A percentile compares a stretch with the other conserved stretches of the same genome.
Conservation (phyloP, 768 basidiomycete genomes). For the Thelephora aurantiotincta region DNA sequence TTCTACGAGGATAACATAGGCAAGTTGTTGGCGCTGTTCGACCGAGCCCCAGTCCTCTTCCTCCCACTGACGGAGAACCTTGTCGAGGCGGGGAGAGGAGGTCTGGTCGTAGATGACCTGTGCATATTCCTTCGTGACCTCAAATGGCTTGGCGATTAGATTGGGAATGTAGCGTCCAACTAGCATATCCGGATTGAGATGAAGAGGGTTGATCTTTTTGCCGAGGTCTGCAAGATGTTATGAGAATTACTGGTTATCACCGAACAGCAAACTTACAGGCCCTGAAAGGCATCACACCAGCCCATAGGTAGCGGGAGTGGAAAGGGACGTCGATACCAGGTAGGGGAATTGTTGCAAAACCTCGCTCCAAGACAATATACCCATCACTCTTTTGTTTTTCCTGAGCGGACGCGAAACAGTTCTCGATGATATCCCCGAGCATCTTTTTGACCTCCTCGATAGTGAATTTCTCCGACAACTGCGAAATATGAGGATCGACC, state of each 20-base stretch:
- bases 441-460: conserved; percentile 95
- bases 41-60: conserved; percentile 73
- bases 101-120: conserved; percentile 97
- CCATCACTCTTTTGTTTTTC: conserved; percentile 75
- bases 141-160: conserved; percentile 80
- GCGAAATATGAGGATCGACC: conserved; percentile 2
- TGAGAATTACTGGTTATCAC: conserved; percentile 4
- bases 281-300: conserved; percentile 94
- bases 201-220: conserved; percentile 89
- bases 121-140: conserved; percentile 73
- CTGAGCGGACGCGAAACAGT: conserved; percentile 60
- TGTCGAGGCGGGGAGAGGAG: conserved; percentile 86
- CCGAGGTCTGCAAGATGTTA: conserved; percentile 53
- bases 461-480: conserved; percentile 81
- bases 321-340: conserved; percentile 98
- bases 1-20: conserved; percentile 94
- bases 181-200: conserved; percentile 90
- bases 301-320: conserved; percentile 99
- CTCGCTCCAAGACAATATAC: conserved; percentile 88
- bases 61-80: conserved; percentile 91
- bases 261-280: conserved; percentile 45
- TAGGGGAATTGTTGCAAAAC: conserved; percentile 89
- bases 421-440: conserved; percentile 82
- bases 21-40: conserved; percentile 83
- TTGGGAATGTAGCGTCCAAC: conserved; percentile 96